Evolutionary conservation across 2,329 filamentous ascomycete genomes (phyloP).

Genomic region (Aschersonia sp.): DNA sequence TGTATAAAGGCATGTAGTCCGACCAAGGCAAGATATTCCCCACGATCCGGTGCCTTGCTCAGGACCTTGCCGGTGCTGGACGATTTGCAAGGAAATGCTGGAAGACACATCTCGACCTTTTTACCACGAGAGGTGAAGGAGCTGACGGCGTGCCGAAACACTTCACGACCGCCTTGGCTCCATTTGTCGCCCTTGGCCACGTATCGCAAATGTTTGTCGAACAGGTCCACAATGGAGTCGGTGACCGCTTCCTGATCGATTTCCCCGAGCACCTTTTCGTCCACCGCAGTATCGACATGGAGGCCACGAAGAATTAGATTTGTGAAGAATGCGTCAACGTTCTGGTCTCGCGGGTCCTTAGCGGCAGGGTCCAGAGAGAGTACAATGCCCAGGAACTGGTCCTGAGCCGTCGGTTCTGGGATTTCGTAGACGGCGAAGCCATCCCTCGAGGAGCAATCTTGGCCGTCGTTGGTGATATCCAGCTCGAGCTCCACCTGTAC

Average conservation of each 20-base stretch:
- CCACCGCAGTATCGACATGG: neutral
- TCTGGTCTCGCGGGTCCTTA: neutral
- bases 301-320: constrained; percentile 1
- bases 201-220: constrained; percentile 12
- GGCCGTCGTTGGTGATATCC: neutral
- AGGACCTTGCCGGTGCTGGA: constrained; percentile 19
- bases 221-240: constrained; percentile 8
- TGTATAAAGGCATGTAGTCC: constrained; percentile 15
- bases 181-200: constrained; percentile 10
- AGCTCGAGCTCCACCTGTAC: neutral
- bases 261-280: neutral
- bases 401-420: neutral
- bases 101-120: constrained; percentile 15
- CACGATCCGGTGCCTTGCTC: constrained; percentile 17
- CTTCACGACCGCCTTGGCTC: constrained; percentile 7
- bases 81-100: constrained; percentile 25
- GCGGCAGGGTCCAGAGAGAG: neutral
- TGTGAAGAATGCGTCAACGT: constrained; percentile 4
- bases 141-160: constrained; percentile 9
- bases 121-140: constrained; percentile 10
- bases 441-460: neutral
- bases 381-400: constrained; percentile 2
- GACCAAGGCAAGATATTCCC: constrained; percentile 18
- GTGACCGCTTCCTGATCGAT: neutral
- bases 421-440: constrained; percentile 1